These are phyloP conservation scores for Bathelium albidoporum DNA, from an alignment of 495 filamentous ascomycete species.

Conservation along the genomic window DNA sequence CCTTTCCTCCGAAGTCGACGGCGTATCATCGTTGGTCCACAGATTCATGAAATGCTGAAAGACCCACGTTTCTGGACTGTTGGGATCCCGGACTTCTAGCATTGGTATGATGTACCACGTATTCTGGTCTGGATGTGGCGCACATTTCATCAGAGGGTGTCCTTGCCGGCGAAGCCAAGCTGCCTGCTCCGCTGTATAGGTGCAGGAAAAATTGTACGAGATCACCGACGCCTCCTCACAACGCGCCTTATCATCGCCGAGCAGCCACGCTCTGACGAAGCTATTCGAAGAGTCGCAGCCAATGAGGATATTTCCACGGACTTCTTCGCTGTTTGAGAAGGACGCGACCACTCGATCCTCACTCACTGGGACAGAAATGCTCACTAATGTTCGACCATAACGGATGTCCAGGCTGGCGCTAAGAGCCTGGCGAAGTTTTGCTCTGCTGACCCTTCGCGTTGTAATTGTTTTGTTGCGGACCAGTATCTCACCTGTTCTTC, in stretches of 20 bases:
- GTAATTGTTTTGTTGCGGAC: slow-evolving; percentile 24
- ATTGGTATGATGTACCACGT: background rate
- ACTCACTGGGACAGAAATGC: background rate
- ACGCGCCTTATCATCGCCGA: background rate
- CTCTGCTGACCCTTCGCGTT: slow-evolving; percentile 35
- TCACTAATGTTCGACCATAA: slow-evolving; percentile 11
- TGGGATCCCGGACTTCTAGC: background rate
- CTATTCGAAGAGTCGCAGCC: background rate
- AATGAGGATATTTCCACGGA: background rate
- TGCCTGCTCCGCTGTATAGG: background rate
- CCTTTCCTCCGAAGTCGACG: background rate
- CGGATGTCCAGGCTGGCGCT: slow-evolving; percentile 33
- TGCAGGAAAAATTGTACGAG: background rate
- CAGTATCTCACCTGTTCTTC: slow-evolving; percentile 37
- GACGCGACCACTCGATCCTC: background rate
- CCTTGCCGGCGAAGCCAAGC: background rate
- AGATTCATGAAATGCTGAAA: background rate
- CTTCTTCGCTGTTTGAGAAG: background rate
- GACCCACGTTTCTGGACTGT: background rate
- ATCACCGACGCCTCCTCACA: background rate
- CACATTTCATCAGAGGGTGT: background rate
- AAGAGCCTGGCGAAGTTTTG: slow-evolving; percentile 28
- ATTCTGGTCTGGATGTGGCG: background rate
- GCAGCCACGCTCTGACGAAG: background rate
- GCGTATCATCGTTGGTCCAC: background rate